Evolutionary conservation across 2,329 filamentous ascomycete species (phyloP), one percentile per base, ranked within the genome.

Genomic region (Sodiomyces alkalinus): DNA sequence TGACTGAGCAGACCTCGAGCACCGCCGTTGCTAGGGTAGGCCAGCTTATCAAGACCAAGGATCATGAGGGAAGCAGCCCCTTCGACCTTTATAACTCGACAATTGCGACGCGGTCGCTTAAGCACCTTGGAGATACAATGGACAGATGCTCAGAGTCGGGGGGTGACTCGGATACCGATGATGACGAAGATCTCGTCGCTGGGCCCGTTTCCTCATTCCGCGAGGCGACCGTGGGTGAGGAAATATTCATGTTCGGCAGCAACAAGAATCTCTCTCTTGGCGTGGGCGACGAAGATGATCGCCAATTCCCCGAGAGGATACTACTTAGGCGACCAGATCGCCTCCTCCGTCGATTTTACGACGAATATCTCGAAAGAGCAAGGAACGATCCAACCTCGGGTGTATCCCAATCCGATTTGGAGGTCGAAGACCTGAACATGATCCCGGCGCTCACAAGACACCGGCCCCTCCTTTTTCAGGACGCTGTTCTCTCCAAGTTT

Each of bases 221-320:
- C 15, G 32, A 27, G 4, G 32, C 35, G 1, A 32, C 37, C 3
- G 37, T 44, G 17, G 87, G 83, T 7, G 82, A 93, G 43, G 90
- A 98, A 46, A 58, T 94, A 1, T 96, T 83, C 44, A 78, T 83
- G 1, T 94, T 96, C 52, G 90, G 90, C 27, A 96, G 86, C 53
- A 98, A 94, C 54, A 92, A 90, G 46, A 98, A 98, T 41, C 56
- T 92, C 7, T 90, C 81, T 0, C 67, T 98, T 14, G 90, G 90
- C 2, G 77, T 96, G 34, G 86, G 86, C n/a, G 86, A 98, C 46
- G 79, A 92, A 43, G 85, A 94, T 48, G 87, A 98, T 46, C 74
- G 90, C 3, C 86, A 96, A 38, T 92, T 79, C 43, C 90, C 90
- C 0, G 90, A 96, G 48, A 78, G 83, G 7, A 73, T 94, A 8